Evolutionary conservation across 2,329 filamentous ascomycete species (phyloP).

Genomic region (Microdochium bolleyi): DNA sequence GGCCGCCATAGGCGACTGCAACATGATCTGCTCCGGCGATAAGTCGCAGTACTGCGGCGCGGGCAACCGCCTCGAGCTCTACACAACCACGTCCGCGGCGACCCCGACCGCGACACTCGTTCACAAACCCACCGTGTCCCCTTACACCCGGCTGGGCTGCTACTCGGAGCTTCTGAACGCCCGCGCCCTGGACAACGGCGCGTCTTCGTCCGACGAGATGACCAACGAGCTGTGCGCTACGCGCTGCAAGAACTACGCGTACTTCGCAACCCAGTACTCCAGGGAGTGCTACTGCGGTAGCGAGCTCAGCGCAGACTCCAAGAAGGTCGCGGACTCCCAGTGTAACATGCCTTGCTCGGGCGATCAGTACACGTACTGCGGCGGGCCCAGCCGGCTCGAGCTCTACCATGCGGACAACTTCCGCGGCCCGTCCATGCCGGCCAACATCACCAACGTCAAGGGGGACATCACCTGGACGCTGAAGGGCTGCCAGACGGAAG

Average conservation of each 20-base stretch:
- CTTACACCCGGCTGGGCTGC: slow-evolving; percentile 28
- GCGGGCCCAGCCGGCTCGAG: slow-evolving; percentile 13
- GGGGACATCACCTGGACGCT: slow-evolving; percentile 12
- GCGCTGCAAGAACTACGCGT: slow-evolving; percentile 25
- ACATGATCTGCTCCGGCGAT: slow-evolving; percentile 32
- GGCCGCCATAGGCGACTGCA: slow-evolving; percentile 24
- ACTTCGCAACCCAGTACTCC: slow-evolving; percentile 28
- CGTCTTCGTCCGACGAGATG: too few species aligned
- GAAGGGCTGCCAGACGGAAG: slow-evolving; percentile 29
- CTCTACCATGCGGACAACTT: slow-evolving; percentile 11
- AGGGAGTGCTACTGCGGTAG: slow-evolving; percentile 27
- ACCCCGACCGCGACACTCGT: slow-evolving; percentile 23
- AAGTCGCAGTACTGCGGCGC: slow-evolving; percentile 32
- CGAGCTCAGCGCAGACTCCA: slow-evolving; percentile 8
- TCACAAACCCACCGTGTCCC: slow-evolving; percentile 23
- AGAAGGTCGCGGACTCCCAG: slow-evolving; percentile 5
- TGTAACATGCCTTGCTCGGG: slow-evolving; percentile 21
- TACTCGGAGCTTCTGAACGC: slow-evolving; percentile 25
- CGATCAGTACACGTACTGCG: slow-evolving; percentile 15
- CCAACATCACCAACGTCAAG: not conserved
- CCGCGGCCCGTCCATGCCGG: slow-evolving; percentile 3
- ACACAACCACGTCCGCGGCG: slow-evolving; percentile 29
- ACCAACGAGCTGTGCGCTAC: slow-evolving; percentile 28
- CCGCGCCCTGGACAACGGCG: slow-evolving; percentile 25
- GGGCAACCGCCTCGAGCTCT: slow-evolving; percentile 33